Base-by-base conservation (phyloP, 768 basidiomycete species). In the Lactarius pseudohatsudake region DNA sequence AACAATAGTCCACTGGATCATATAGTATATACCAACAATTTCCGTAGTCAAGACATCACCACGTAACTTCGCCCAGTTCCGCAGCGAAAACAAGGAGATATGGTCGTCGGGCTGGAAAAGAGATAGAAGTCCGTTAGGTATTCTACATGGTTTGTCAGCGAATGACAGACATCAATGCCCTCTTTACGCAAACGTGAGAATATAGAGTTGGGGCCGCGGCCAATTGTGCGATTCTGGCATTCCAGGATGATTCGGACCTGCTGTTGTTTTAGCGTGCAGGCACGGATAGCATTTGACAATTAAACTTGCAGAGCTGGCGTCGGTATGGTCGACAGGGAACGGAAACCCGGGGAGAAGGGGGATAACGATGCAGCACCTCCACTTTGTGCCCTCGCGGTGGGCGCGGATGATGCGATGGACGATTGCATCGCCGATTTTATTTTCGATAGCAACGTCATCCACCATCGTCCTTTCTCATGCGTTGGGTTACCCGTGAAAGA, bases 191-290 rank as follows among this genome's bases (percentile, higher is more conserved):
- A 80, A 56, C 94, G 82, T 7, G 85, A 85, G 75, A 93, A 98
- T 70, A 99, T 96, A 3, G 95, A 97, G 75, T 92, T 82, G 4
- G 94, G 92, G 1, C 97, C 97, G 56, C 96, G 84, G 62, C 84
- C 84, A 56, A 98, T 89, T 0, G 94, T 90, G 65, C 90, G 84
- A 73, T 93, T 96, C 76, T 99, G 97, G 73, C 94, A 96, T 74
- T 99, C 94, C 43, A 98, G 74, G 74, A 98, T 98, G 64, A 98
- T 89, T 40, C 96, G 92, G 71, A 96, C 86, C 92, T 94, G 30
- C 10, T 26, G 11, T 70, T 22, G 69, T 63, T 43, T 64, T 62
- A 47, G n/a, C 13, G n/a, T 16, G 61, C 22, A 65, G 28, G 45
- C 34, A 3, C 10, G 20, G 16, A 40, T 26, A 20, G 18, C 40